Base-by-base conservation (phyloP, 805 yeast genomes). In the Yarrowia osloensis region DNA sequence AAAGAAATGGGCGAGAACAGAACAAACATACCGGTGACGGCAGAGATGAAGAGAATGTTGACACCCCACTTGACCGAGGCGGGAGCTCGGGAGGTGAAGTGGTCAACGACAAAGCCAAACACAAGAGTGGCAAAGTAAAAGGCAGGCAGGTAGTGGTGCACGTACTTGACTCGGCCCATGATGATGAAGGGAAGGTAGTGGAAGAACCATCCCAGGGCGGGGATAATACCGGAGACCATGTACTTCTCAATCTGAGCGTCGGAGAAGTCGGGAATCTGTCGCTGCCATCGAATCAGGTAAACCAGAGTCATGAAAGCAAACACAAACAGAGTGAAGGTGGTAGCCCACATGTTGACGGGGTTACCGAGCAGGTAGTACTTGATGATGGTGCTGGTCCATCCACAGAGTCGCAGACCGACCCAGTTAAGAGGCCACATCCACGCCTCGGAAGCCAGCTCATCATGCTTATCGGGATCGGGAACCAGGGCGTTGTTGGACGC, bases 101-200 rank as follows among this genome's bases (percentile, higher is more conserved):
- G 55, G 46, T 88, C 91, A 55, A 88, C 78, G 70, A 84, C 79
- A 77, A 85, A 89, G 67, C 85, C 86, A 71, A 86, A 82, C 33
- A 91, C 88, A 70, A 93, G 80, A 81, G 92, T 88, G 62, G 98
- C 98, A 80, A 94, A 94, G 79, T 90, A 94, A 70, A 93, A 83
- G 0, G 98, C 97, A 15, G 99, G 99, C 71, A 92, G 85, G 78
- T 94, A 94, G 77, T 94, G 99, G 79, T 94, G 99, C 37, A 94
- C 95, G 76, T 95, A 94, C 1, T 97, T 92, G 67, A 95, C 98
- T 81, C 99, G 89, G 13, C 96, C 92, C 99, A 94, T 94, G 68
- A 91, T 78, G 35, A 89, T 85, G 78, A 94, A 94, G 37, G 99
- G 98, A 73, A 90, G 75, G 78, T 82, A 94, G 78, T 94, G 98